A percentile compares a stretch with the other conserved stretches of the same genome.
Conservation (phyloP, 306 rosid genomes). For the Cicer bijugum region DNA sequence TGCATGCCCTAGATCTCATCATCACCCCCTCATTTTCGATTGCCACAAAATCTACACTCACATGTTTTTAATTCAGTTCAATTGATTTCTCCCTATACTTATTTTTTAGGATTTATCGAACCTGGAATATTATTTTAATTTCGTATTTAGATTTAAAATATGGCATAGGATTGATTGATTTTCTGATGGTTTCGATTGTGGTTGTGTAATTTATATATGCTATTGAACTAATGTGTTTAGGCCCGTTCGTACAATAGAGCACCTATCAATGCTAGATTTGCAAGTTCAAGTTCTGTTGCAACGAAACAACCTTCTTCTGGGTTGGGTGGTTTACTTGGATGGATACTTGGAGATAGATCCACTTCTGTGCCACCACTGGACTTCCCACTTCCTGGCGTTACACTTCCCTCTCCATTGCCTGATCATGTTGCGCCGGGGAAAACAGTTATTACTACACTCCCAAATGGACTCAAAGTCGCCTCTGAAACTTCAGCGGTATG, state of each 20-base stretch:
- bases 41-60: conserved; percentile 7
- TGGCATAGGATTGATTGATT: conserved; percentile 7
- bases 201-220: not conserved
- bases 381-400: conserved; percentile 70
- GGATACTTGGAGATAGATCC: conserved; percentile 73
- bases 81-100: not conserved
- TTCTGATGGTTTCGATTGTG: conserved; percentile 34
- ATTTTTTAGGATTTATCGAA: not conserved
- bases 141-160: not conserved
- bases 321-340: conserved; percentile 74
- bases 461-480: conserved; percentile 83
- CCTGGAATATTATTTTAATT: not conserved
- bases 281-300: conserved; percentile 73
- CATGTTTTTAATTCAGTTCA: not conserved
- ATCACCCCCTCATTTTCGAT: not conserved
- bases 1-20: conserved; percentile 39
- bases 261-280: conserved; percentile 59
- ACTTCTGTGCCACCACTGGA: conserved; percentile 63
- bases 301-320: conserved; percentile 54
- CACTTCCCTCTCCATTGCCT: conserved; percentile 74
- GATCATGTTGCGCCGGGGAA: conserved; percentile 71
- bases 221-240: conserved; percentile 48
- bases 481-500: conserved; percentile 75
- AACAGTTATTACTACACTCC: conserved; percentile 72
- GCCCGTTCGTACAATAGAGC: conserved; percentile 56